Percentiles rank a stretch among this genome's conserved stretches.
Evolutionary conservation across 2,329 filamentous ascomycete genomes (phyloP).

Genomic region (Penicillium digitatum): DNA sequence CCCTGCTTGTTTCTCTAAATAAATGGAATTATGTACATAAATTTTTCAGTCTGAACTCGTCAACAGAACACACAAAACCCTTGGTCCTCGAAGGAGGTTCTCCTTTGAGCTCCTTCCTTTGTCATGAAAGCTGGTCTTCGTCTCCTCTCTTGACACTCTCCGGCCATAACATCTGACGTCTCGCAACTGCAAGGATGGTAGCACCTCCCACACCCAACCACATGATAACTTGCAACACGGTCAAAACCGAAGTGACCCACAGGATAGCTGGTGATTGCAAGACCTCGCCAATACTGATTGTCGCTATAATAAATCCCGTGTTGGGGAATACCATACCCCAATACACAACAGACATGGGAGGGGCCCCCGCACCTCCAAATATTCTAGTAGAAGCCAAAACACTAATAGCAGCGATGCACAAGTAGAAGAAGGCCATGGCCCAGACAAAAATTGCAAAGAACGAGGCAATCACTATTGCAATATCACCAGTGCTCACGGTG

Average conservation of each 20-base stretch:
- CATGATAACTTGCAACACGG: neutral
- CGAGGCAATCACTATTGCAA: constrained; percentile 41
- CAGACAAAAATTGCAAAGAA: constrained; percentile 46
- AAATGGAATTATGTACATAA: neutral
- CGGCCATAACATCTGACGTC: neutral
- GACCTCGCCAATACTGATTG: constrained; percentile 38
- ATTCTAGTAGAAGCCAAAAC: constrained; percentile 24
- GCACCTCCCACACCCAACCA: neutral
- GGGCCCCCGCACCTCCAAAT: neutral
- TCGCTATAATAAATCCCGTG: constrained; percentile 44
- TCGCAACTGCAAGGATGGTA: neutral
- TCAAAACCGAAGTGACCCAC: neutral
- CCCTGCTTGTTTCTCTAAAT: neutral
- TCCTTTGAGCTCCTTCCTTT: neutral
- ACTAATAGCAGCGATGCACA: constrained; percentile 42
- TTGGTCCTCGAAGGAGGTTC: neutral
- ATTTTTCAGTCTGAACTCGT: neutral
- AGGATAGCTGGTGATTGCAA: neutral
- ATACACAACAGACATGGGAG: constrained; percentile 13
- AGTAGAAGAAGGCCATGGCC: constrained; percentile 51
- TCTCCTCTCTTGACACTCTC: neutral
- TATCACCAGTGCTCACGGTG: constrained; percentile 22
- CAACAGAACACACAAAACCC: neutral
- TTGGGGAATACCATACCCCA: constrained; percentile 40
- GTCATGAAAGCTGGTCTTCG: neutral